A percentile compares a stretch with the other conserved stretches of the same genome.
Conservation (phyloP, 345 rosid genomes). For the Eucalyptus marginata region DNA sequence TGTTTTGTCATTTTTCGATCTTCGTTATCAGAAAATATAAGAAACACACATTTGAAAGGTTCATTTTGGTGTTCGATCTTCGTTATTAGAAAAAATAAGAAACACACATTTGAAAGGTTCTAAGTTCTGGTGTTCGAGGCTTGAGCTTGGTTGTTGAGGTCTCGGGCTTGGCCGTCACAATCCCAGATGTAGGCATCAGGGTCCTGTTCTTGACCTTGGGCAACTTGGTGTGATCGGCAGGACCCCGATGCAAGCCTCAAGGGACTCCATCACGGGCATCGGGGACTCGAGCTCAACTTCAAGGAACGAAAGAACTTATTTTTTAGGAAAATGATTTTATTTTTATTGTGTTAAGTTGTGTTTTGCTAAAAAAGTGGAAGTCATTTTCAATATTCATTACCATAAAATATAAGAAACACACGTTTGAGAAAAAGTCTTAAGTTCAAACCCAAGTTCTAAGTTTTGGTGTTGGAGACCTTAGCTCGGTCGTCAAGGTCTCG, state of each 20-base stretch:
- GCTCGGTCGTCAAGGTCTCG: too few relatives aligned
- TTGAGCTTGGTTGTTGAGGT: background rate
- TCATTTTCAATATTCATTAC: too few relatives aligned
- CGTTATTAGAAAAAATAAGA: fast-evolving
- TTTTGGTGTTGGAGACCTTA: too few relatives aligned
- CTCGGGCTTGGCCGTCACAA: background rate
- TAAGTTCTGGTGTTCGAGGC: background rate
- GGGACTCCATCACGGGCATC: fast-evolving
- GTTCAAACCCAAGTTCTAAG: too few relatives aligned
- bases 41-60: too few relatives aligned
- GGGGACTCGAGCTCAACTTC: background rate
- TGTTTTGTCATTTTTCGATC: fast-evolving
- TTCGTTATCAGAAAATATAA: fast-evolving
- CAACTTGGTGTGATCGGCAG: background rate
- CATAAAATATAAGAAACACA: too few relatives aligned
- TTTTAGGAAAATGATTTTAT: too few relatives aligned
- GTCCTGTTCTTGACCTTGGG: fast-evolving
- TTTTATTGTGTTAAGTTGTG: too few relatives aligned
- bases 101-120: background rate
- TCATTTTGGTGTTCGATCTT: background rate
- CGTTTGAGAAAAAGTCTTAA: too few relatives aligned
- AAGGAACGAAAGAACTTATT: background rate
- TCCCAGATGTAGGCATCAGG: fast-evolving
- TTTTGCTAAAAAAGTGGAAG: too few relatives aligned
- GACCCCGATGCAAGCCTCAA: fast-evolving